Evolutionary conservation across 257 asterid genomes (phyloP), one percentile per base, ranked within the genome.

Genomic region (Solanum pimpinellifolium): DNA sequence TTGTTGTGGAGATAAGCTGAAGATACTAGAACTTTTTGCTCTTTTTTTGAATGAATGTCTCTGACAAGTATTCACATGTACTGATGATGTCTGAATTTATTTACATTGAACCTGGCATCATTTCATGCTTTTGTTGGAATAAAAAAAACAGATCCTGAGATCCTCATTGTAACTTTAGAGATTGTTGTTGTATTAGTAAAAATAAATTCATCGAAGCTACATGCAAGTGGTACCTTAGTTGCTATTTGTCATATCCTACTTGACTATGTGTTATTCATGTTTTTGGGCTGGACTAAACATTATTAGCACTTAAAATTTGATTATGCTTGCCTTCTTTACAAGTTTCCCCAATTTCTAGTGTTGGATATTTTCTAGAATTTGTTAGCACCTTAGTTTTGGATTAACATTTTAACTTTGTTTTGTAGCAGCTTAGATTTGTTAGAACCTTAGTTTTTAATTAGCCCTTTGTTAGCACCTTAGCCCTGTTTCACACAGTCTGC

Each of bases 101-200:
- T 56, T 76, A 39, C 86, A 62, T 80, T 88, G 60, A 88, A 84
- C 86, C 56, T 27, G 85, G 86, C 99, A 96, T 98, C 98, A 96
- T 93, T 95, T 94, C 97, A 95, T 91, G 96, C 96, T 93, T 88
- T 90, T 96, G 93, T 95, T 96, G 89, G 98, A 98, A 85, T 96
- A 98, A 74, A 92, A 29, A 29, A 29, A 29, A 29, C 96, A 77
- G 98, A 96, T 90, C 98, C 98, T 86, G 99, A 96, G 91, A 91
- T 96, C 89, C 91, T 96, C 84, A 88, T 92, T 46, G 93, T 98
- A 86, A 87, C 97, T 87, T 89, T 96, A 83, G 99, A 96, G 91
- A 91, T 94, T 73, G 96, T 96, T 56, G 89, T 93, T 62, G 93
- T 96, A 10, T 92, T 95, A 74, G 98, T 96, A 89, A 95, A 93